Base-by-base conservation (phyloP, 345 rosid species). In the Camelina sativa region DNA sequence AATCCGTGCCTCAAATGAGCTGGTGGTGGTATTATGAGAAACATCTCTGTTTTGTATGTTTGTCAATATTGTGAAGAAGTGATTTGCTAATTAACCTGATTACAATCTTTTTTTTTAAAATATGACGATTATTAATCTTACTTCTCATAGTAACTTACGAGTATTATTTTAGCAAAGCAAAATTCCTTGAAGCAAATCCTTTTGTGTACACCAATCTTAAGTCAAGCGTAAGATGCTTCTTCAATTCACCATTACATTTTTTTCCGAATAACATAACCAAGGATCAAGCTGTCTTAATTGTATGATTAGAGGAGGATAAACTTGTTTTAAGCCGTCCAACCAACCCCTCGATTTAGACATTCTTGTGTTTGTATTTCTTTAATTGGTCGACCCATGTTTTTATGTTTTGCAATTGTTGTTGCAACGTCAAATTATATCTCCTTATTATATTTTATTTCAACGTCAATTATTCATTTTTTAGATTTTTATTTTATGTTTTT, bases 241-340 rank as follows among this genome's bases (percentile, higher is more conserved):
- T 67, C 62, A 30, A 52, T 41, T 32, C 62, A 75, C 41, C 30
- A 52, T 25, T 37, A 48, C 23, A 59, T 25, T 50, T 76, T 25
- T 50, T 76, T 62, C 13, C 6, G 3, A 43, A 61, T 67, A 68
- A 61, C 64, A 53, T 68, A 35, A 64, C 37, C 40, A 38, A 19
- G 35, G 70, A 22, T 35, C 44, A 69, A 54, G 64, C 69, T 76
- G 74, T 69, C 74, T 34, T 62, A 69, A 28, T 62, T 46, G 59
- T 35, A 53, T 76, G 79, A 76, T 76, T 62, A 69, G 57, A 61
- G 63, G 19, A 68, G 15, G 70, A 69, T 76, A 76, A 76, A 62
- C 63, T 61, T 69, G 70, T 76, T 76, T 76, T 44, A 62, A 44
- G 65, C 59, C 75, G 75, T 54, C 80, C 69, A 69, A 54, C 58